Percentiles rank a stretch among this genome's conserved stretches.
phyloP scores from a whole-genome alignment of 352 stramenopile genomes.

The Pythium periplocum region DNA sequence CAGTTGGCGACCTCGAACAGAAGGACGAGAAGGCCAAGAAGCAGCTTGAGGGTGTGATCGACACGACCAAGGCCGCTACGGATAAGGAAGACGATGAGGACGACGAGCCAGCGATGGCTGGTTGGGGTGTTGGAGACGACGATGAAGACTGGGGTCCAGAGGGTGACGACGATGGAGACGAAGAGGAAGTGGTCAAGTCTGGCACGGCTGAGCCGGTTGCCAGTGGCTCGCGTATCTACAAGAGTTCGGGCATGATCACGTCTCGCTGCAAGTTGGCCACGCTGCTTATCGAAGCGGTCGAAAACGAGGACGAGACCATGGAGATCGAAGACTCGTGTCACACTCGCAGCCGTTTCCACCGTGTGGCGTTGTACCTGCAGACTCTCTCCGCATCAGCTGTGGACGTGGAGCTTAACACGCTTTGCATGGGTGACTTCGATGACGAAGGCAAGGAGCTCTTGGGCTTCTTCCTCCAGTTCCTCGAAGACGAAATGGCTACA shows the following conservation, averaged over 20 bases:
- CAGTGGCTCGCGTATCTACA: slow-evolving; percentile 56
- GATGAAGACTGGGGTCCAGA: slow-evolving; percentile 66
- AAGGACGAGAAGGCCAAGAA: slow-evolving; percentile 21
- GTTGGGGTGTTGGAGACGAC: slow-evolving; percentile 56
- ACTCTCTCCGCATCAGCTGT: slow-evolving; percentile 67
- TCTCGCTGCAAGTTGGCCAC: slow-evolving; percentile 67
- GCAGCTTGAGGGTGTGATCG: slow-evolving; percentile 11
- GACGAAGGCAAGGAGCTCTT: slow-evolving; percentile 62
- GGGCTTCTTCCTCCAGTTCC: slow-evolving; percentile 54
- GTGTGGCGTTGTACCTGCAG: slow-evolving; percentile 58
- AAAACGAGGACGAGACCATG: slow-evolving; percentile 8
- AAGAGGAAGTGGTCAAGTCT: slow-evolving; percentile 19
- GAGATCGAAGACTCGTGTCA: slow-evolving; percentile 12
- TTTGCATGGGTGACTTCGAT: slow-evolving; percentile 83
- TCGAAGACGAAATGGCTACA: slow-evolving; percentile 61
- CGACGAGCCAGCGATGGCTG: slow-evolving; percentile 37
- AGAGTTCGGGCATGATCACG: slow-evolving; percentile 63
- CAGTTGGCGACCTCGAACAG: slow-evolving; percentile 24
- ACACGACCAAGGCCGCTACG: slow-evolving; percentile 4
- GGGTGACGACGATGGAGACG: slow-evolving; percentile 27
- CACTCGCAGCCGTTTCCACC: slow-evolving; percentile 32
- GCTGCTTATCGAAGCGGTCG: slow-evolving; percentile 31
- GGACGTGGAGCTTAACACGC: slow-evolving; percentile 76
- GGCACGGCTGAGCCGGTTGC: slow-evolving; percentile 16
- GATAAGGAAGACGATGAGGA: slow-evolving; percentile 18